A percentile compares a stretch with the other conserved stretches of the same genome.
These are phyloP conservation scores for Pseudogymnoascus sp. DNA, from an alignment of 2,329 filamentous ascomycete genomes.

Conservation along the genomic window DNA sequence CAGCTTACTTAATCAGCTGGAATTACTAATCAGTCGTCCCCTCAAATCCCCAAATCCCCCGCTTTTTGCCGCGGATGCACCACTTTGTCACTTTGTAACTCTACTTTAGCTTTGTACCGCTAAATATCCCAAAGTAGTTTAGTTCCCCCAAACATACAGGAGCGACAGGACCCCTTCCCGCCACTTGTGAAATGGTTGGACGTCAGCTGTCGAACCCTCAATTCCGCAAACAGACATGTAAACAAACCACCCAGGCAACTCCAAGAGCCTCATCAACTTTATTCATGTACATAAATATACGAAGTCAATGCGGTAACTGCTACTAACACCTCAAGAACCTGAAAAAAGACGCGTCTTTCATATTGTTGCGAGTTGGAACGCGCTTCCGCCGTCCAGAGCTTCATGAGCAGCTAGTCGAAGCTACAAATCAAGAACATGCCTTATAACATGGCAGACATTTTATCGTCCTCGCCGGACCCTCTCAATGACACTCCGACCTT, in stretches of 20 bases:
- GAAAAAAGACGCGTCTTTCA: not conserved
- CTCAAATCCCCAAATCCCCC: not conserved
- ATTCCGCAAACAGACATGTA: conserved; percentile 2
- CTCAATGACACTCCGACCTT: conserved; percentile 24
- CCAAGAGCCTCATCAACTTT: not conserved
- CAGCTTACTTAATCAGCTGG: not conserved
- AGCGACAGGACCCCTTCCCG: not conserved
- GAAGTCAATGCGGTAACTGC: not conserved
- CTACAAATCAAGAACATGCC: conserved; percentile 7
- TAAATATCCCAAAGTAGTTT: not conserved
- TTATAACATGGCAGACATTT: conserved; percentile 18
- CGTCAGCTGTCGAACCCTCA: not conserved
- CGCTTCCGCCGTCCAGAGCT: not conserved
- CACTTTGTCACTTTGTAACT: not conserved
- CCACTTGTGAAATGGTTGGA: not conserved
- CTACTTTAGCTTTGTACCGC: not conserved
- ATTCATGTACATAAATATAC: conserved; percentile 1
- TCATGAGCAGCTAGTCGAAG: not conserved
- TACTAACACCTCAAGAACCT: not conserved
- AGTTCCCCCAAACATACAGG: not conserved
- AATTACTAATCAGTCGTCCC: not conserved
- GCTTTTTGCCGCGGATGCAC: not conserved
- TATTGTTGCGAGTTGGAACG: not conserved
- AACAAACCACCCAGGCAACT: not conserved
- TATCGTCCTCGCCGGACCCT: conserved; percentile 28